Base-by-base conservation (phyloP, 495 filamentous ascomycete species). In the Podospora anserina region DNA sequence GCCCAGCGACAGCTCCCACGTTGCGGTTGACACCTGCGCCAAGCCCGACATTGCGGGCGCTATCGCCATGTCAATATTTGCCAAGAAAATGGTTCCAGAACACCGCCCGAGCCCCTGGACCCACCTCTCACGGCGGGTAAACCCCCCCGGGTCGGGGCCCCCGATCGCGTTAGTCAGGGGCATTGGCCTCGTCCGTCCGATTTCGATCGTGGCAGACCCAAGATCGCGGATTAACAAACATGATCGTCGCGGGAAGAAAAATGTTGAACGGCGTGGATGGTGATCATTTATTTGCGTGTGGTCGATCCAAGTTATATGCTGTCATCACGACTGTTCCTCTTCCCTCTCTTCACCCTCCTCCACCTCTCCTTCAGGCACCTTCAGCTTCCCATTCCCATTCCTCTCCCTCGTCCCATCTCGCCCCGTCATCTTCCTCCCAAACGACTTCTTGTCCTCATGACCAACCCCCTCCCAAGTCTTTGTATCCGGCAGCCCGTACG, bases 381-480 rank as follows among this genome's bases (percentile, higher is more conserved):
- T 26, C 20, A 63, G 16, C 34, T 67, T 55, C 58, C 57, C 66
- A 4, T 60, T 55, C 28, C 32, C 58, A 63, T 67, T 67, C 23
- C 59, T 63, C 16, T 39, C 20, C 34, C 27, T 9, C 54, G 15
- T 20, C 13, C 55, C 55, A 58, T 58, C 55, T 5, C 23, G n/a
- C 3, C 55, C 55, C 23, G n/a, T 26, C 66, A 72, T 66, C 63
- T 70, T 63, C 62, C 75, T 55, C 27, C 75, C 76, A 62, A 70
- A 76, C 11, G 66, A 61, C 63, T 66, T 62, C 64, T 74, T 74
- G 5, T 78, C 76, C 23, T 66, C 72, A 30, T 78, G 76, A 23
- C 76, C 76, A 15, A 78, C 70, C 0, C 76, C 76, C 27, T 74
- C 73, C 76, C 76, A 78, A 26, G 75, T 76, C 67, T 76, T 78